Evolutionary conservation across 768 basidiomycete species (phyloP).

Genomic region (Pleurotus pulmonarius): DNA sequence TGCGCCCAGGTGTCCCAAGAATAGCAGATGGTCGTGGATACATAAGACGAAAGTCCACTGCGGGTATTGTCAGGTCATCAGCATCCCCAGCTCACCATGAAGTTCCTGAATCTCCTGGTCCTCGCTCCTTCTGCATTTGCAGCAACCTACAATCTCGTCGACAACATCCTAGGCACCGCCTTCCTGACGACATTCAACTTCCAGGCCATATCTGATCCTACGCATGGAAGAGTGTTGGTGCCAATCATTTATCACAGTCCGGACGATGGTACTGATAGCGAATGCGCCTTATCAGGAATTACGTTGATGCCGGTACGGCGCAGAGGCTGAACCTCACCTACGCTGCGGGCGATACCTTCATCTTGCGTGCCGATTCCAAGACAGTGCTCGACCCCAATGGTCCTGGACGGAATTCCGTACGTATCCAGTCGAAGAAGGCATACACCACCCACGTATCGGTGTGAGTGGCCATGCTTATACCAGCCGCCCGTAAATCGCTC

Average conservation of each 20-base stretch:
- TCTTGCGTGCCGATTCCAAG: conserved; percentile 42
- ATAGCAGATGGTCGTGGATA: no score
- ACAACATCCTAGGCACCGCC: conserved; percentile 30
- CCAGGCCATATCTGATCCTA: conserved; percentile 42
- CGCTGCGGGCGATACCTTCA: conserved; percentile 36
- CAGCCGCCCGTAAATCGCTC: not conserved
- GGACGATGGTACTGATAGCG: not conserved
- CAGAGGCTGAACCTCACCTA: conserved; percentile 41
- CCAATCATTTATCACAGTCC: not conserved
- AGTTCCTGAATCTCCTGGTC: not conserved
- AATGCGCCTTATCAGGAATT: not conserved
- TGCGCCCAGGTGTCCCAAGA: no score
- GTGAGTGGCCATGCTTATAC: conserved; percentile 15
- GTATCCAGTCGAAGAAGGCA: conserved; percentile 30
- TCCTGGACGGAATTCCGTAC: conserved; percentile 46
- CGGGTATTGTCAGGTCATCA: no score
- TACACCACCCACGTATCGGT: conserved; percentile 34
- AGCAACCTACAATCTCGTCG: conserved; percentile 31
- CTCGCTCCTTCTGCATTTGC: conserved; percentile 17
- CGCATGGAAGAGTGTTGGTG: conserved; percentile 47
- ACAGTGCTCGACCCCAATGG: conserved; percentile 35
- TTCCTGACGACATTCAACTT: conserved; percentile 42
- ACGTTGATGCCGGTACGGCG: conserved; percentile 27
- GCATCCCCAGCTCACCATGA: no score
- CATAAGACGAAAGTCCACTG: no score